These are phyloP conservation scores for Larix kaempferi DNA, from an alignment of 75 land plant genomes.

Conservation along the genomic window DNA sequence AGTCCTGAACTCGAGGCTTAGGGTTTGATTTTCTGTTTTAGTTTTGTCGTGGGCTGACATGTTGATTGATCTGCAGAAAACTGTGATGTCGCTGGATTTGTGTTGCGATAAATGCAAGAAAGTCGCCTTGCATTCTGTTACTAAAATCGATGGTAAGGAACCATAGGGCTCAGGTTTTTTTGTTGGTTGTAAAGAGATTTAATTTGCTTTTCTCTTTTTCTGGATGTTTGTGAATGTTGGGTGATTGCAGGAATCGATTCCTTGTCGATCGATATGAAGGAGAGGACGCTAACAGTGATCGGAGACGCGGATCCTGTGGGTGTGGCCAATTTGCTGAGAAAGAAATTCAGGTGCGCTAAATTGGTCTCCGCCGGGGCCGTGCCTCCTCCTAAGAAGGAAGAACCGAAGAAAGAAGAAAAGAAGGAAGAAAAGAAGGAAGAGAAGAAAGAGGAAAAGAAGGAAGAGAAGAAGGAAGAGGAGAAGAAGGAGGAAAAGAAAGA, in stretches of 20 bases:
- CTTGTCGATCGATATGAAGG: background rate
- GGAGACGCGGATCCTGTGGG: slow-evolving; percentile 5
- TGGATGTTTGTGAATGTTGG: too few relatives aligned
- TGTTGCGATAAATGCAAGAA: too few relatives aligned
- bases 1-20: too few relatives aligned
- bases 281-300: background rate
- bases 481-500: slow-evolving; percentile 2
- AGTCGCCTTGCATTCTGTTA: too few relatives aligned
- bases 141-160: too few relatives aligned
- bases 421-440: slow-evolving; percentile 2
- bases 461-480: slow-evolving; percentile 5
- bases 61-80: too few relatives aligned
- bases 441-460: background rate
- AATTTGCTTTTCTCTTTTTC: too few relatives aligned
- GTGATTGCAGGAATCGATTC: background rate
- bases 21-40: too few relatives aligned
- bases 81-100: too few relatives aligned
- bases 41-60: too few relatives aligned
- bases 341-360: slow-evolving; percentile 2
- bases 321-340: background rate
- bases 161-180: too few relatives aligned
- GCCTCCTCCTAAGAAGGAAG: background rate
- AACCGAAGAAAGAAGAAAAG: background rate
- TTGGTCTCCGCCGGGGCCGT: background rate
- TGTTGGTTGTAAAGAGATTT: too few relatives aligned